These are phyloP conservation scores for Phytophthora crassamura DNA, from an alignment of 352 stramenopile genomes.

Conservation along the genomic window DNA sequence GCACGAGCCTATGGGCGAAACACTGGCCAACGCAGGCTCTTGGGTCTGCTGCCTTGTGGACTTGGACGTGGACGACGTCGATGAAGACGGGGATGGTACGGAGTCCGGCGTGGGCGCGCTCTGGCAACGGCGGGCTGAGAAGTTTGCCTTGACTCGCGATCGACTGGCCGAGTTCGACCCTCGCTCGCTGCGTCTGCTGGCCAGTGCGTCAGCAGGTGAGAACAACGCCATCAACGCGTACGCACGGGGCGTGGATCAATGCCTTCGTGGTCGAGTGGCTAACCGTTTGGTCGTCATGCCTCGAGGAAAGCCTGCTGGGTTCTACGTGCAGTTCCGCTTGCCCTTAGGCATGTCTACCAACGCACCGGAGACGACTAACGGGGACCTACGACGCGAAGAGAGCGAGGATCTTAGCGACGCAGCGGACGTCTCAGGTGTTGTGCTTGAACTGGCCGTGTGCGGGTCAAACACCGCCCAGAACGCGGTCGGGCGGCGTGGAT, in stretches of 20 bases:
- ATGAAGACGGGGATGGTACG: constrained; percentile 31
- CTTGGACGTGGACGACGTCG: constrained; percentile 63
- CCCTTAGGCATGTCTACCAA: constrained; percentile 16
- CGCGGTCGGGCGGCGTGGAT: constrained; percentile 39
- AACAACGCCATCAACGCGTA: constrained; percentile 18
- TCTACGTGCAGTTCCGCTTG: constrained; percentile 73
- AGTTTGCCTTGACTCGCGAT: constrained; percentile 26
- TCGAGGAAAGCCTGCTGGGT: constrained; percentile 49
- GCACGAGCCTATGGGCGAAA: constrained; percentile 20
- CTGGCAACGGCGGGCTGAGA: constrained; percentile 32
- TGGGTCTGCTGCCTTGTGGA: constrained; percentile 51
- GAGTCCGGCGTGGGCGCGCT: constrained; percentile 24
- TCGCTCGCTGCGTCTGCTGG: constrained; percentile 17
- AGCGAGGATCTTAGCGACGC: not conserved
- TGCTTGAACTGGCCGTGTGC: constrained; percentile 60
- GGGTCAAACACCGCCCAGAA: constrained; percentile 41
- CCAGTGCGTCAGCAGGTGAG: constrained; percentile 14
- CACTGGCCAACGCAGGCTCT: not conserved
- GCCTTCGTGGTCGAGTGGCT: constrained; percentile 46
- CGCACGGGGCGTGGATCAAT: constrained; percentile 32
- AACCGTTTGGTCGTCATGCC: constrained; percentile 60
- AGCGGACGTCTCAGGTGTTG: constrained; percentile 11
- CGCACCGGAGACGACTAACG: constrained; percentile 2
- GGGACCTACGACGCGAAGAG: constrained; percentile 17
- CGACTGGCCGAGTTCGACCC: constrained; percentile 33